Base-by-base conservation (phyloP, 345 rosid genomes). In the Mercurialis annua region DNA sequence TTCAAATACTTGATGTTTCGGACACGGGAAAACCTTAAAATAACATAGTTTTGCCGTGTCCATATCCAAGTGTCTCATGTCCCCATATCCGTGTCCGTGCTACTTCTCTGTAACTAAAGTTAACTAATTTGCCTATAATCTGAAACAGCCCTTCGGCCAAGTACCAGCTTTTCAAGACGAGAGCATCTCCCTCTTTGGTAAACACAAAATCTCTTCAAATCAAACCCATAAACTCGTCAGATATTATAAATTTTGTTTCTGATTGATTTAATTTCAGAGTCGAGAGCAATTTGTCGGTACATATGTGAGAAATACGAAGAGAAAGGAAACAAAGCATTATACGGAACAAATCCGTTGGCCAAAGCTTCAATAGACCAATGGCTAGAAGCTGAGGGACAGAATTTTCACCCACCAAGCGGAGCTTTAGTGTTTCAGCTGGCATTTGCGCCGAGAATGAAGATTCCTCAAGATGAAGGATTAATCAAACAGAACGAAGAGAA, bases 351-450 rank as follows among this genome's bases (percentile, higher is more conserved):
- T 77, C 87, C 87, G 3, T 67, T 81, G 42, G 79, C 70, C 29
- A 84, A 84, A 69, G 92, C 95, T n/a, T 84, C 88, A 24, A 79
- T 89, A 58, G 95, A 89, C 50, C 92, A 84, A n/a, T 89, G 95
- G 95, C 27, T 84, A 33, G 95, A 89, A 61, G 90, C 86, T 1
- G 95, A 89, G 66, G 76, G 81, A 44, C 92, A 89, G 75, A 81
- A 73, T 72, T 89, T 78, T 66, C 73, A 79, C 65, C 88, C 90
- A 12, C 84, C 86, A 1, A 80, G 83, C 65, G 78, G 83, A 24
- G 67, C 68, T 31, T 79, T 89, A 10, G 78, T 86, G 61, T 81
- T 86, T 74, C 90, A 86, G 77, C 86, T 89, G 4, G 90, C 80
- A 0, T 79, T 86, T 1, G 88, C 88, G 0, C 92, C 89, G 0